These are phyloP conservation scores for Mediolabrus comicus DNA, from an alignment of 108 stramenopile genomes.

Conservation along the genomic window DNA sequence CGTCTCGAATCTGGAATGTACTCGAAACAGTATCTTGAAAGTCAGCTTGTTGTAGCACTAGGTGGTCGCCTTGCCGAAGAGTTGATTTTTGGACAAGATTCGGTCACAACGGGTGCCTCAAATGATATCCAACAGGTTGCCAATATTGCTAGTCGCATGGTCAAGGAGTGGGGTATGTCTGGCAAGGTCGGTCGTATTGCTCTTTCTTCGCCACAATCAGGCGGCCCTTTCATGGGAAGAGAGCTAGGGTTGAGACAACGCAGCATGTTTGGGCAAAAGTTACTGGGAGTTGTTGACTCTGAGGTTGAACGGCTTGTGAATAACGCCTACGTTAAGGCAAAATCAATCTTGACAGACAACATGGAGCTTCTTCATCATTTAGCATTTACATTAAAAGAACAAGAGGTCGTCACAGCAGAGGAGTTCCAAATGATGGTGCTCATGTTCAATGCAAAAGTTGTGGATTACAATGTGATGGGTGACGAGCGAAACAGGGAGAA, in stretches of 20 bases:
- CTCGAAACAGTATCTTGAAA: slow-evolving; percentile 91
- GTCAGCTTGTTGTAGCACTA: slow-evolving; percentile 90
- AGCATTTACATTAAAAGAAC: slow-evolving; percentile 77
- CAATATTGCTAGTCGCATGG: slow-evolving; percentile 93
- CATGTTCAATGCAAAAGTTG: slow-evolving; percentile 72
- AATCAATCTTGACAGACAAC: slow-evolving; percentile 85
- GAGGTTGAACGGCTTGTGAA: slow-evolving; percentile 95
- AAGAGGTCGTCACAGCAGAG: slow-evolving; percentile 92
- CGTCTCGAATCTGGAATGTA: slow-evolving; percentile 92
- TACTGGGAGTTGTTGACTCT: slow-evolving; percentile 71
- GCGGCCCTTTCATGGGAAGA: slow-evolving; percentile 78
- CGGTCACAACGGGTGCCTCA: slow-evolving; percentile 96
- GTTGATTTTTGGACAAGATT: slow-evolving; percentile 92
- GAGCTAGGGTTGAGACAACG: slow-evolving; percentile 59
- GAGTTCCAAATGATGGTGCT: slow-evolving; percentile 94
- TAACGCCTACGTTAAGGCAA: slow-evolving; percentile 87
- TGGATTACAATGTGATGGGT: slow-evolving; percentile 76
- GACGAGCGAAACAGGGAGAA: slow-evolving; percentile 65
- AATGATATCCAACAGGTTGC: slow-evolving; percentile 97
- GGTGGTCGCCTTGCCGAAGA: slow-evolving; percentile 98
- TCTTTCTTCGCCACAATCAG: slow-evolving; percentile 56
- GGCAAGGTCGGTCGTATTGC: slow-evolving; percentile 90
- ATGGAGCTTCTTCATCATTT: slow-evolving; percentile 81
- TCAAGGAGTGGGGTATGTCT: slow-evolving; percentile 96
- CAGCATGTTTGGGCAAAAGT: slow-evolving; percentile 36